Base-by-base conservation (phyloP, 768 basidiomycete genomes). In the Hypholoma sublateritium region DNA sequence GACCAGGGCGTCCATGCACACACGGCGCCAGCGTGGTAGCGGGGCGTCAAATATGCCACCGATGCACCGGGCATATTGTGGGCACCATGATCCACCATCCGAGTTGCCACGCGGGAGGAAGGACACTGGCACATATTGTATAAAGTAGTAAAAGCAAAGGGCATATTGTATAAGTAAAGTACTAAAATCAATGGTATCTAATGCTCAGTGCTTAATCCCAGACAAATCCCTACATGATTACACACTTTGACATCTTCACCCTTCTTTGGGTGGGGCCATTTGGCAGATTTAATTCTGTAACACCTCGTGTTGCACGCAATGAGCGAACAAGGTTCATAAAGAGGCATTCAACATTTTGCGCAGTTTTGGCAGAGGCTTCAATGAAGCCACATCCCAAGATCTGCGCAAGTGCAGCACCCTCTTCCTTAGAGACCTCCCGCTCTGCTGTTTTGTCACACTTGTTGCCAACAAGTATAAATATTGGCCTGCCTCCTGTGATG, bases 341-440 rank as follows among this genome's bases (percentile, higher is more conserved):
- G 28, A 96, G 85, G 13, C 82, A 80, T 67, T 98, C 94, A 56
- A 98, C 92, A 68, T 98, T 96, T 67, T 87, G 80, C 47, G 95
- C 87, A 37, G 93, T 95, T 79, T 96, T 96, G 36, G 96, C 96
- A n/a, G 89, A 92, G 32, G 96, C 95, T 72, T 98, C 96, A 71
- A 94, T 87, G 72, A 98, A 96, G 57, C 91, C 90, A 77, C 94
- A 97, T 50, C 92, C 91, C 61, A 95, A 88, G 50, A 84, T 78
- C 62, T 85, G 81, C 34, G 97, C 96, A 51, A 96, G 76, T 7
- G 84, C 82, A 14, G 82, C 79, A 12, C 94, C 97, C 64, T 98
- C 95, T 66, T 96, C 93, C 62, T 84, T 86, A 45, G 92, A 89
- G 9, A 98, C 95, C 68, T 96, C 94, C 34, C 95, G 85, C 64